Conservation (phyloP, 2,329 filamentous ascomycete species). For the Xylaria polymorpha region DNA sequence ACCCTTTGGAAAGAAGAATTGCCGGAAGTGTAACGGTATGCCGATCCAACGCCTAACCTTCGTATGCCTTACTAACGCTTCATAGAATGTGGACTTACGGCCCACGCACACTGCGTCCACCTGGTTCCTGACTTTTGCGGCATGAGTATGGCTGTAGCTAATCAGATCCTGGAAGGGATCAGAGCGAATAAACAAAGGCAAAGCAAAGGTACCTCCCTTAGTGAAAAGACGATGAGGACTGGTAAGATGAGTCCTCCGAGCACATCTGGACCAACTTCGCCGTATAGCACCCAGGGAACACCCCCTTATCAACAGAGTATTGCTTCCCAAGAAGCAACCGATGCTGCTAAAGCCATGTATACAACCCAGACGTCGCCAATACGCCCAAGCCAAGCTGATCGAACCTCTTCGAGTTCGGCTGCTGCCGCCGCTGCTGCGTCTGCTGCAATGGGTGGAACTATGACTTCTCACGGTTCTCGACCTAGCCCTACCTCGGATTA, state of each 20-base stretch:
- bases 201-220: constrained; percentile 68
- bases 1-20: constrained; percentile 94
- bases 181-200: constrained; percentile 80
- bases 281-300: constrained; percentile 43
- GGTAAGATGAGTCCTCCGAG: constrained; percentile 60
- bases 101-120: constrained; percentile 90
- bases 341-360: constrained; percentile 74
- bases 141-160: constrained; percentile 98
- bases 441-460: constrained; percentile 66
- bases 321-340: constrained; percentile 65
- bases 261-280: constrained; percentile 48
- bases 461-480: constrained; percentile 51
- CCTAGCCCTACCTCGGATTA: constrained; percentile 48
- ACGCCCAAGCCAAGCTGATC: constrained; percentile 63
- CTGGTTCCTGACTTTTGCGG: constrained; percentile 98
- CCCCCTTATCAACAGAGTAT: constrained; percentile 50
- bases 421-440: constrained; percentile 66
- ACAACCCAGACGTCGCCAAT: constrained; percentile 64
- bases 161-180: constrained; percentile 90
- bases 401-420: constrained; percentile 64
- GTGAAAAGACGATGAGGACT: constrained; percentile 72
- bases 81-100: constrained; percentile 88
- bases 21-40: constrained; percentile 87
- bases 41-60: constrained; percentile 28
- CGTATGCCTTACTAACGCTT: constrained; percentile 45